Percentiles rank a stretch among this genome's conserved stretches.
Evolutionary conservation across 163 green algal species (phyloP).

Genomic region (Picocystis sp.): DNA sequence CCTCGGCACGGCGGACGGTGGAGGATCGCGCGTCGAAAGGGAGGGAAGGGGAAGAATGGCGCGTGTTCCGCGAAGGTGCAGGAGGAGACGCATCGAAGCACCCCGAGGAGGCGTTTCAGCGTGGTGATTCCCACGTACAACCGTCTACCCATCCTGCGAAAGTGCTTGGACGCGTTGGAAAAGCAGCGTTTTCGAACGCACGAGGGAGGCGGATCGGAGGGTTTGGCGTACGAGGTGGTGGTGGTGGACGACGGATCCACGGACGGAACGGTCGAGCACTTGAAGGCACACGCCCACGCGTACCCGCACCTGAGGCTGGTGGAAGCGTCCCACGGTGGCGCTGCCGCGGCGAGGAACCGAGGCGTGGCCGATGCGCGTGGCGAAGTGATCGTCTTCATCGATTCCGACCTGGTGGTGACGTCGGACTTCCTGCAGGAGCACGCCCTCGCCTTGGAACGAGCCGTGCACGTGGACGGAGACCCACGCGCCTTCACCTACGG

Average conservation of each 20-base stretch:
- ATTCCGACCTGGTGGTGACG: slow-evolving; percentile 22
- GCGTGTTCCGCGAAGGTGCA: too few relatives aligned
- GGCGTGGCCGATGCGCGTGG: slow-evolving; percentile 11
- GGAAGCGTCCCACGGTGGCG: slow-evolving; percentile 14
- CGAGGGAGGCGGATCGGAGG: not conserved
- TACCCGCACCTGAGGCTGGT: slow-evolving; percentile 15
- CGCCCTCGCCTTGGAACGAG: slow-evolving; percentile 7
- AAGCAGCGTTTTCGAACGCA: slow-evolving; percentile 5
- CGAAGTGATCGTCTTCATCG: slow-evolving; percentile 22
- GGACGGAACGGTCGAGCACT: slow-evolving; percentile 15
- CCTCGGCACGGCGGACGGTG: too few relatives aligned
- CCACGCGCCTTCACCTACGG: slow-evolving; percentile 21
- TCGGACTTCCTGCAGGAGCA: slow-evolving; percentile 12
- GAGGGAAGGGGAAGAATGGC: too few relatives aligned
- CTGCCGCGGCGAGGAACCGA: slow-evolving; percentile 14
- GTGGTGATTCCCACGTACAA: slow-evolving; percentile 28
- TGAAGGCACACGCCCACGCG: not conserved
- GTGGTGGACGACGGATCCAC: slow-evolving; percentile 22
- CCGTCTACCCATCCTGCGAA: slow-evolving; percentile 21
- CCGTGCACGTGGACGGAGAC: slow-evolving; percentile 12
- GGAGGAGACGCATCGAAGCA: too few relatives aligned
- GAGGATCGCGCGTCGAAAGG: too few relatives aligned
- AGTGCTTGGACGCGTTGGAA: slow-evolving; percentile 21
- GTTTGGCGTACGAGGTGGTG: slow-evolving; percentile 8
- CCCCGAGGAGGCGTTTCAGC: slow-evolving; percentile 1